These are phyloP conservation scores for Trametes cubensis DNA, from an alignment of 768 basidiomycete genomes.

Conservation along the genomic window DNA sequence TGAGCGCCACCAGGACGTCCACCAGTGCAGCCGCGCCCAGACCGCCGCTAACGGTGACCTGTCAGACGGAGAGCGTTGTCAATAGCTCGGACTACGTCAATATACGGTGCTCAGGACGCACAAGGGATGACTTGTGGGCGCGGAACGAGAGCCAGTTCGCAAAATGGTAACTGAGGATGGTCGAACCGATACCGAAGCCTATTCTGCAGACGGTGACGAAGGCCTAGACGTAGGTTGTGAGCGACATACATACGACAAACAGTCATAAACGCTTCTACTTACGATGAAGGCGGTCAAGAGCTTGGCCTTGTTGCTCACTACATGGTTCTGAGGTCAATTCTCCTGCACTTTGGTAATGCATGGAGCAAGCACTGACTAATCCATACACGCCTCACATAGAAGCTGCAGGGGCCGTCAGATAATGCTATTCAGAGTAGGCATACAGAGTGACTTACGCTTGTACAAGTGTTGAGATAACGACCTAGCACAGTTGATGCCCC, in stretches of 20 bases:
- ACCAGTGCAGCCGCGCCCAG: constrained; percentile 13
- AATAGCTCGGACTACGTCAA: no score
- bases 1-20: constrained; percentile 22
- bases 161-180: constrained; percentile 16
- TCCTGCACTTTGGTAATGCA: background rate
- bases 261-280: background rate
- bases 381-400: constrained; percentile 9
- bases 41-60: constrained; percentile 17
- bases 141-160: constrained; percentile 8
- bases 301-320: constrained; percentile 19
- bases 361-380: constrained; percentile 2
- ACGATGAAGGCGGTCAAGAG: constrained; percentile 12
- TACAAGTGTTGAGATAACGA: constrained; percentile 15
- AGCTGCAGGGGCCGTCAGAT: background rate
- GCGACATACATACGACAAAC: background rate
- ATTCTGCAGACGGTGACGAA: constrained; percentile 14
- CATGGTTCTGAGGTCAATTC: background rate
- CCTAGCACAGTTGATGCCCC: background rate
- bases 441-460: constrained; percentile 5
- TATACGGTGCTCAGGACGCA: background rate
- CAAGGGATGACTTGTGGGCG: constrained; percentile 12
- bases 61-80: background rate
- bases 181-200: constrained; percentile 20
- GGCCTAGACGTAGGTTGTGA: background rate
- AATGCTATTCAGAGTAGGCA: background rate